Percentiles rank a stretch among this genome's conserved stretches.
phyloP scores from a whole-genome alignment of 2,329 filamentous ascomycete species.

The Aspergillus puulaauensis region DNA sequence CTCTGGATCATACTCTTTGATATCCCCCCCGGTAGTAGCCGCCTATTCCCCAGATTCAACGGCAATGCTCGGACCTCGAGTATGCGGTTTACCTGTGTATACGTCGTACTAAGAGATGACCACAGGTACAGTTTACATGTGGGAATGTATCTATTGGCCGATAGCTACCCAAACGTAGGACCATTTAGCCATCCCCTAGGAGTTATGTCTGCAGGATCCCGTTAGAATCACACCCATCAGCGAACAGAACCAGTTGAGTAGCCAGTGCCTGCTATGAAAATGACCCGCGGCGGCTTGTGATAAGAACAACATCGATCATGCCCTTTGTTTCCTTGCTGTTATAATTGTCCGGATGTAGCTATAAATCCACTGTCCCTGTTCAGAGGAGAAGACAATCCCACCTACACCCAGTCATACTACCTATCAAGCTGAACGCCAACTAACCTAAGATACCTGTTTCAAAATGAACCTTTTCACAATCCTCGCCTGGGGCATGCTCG shows the following conservation, averaged over 20 bases:
- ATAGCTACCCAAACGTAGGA: too few relatives aligned
- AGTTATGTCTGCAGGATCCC: background rate
- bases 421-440: background rate
- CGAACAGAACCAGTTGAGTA: background rate
- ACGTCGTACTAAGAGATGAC: background rate
- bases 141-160: too few relatives aligned
- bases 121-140: too few relatives aligned
- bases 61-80: background rate
- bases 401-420: background rate
- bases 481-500: background rate
- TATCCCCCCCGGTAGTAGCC: too few relatives aligned
- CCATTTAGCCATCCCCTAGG: fast-evolving
- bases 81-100: background rate
- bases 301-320: background rate
- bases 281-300: background rate
- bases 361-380: background rate
- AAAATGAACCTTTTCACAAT: background rate
- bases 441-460: fast-evolving
- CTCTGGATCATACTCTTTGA: too few relatives aligned
- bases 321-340: background rate
- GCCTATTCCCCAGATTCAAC: background rate
- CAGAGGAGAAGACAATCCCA: background rate
- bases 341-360: background rate
- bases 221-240: background rate
- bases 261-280: background rate